A percentile compares a stretch with the other conserved stretches of the same genome.
These are phyloP conservation scores for Elsinoe australis DNA, from an alignment of 2,329 filamentous ascomycete genomes.

Conservation along the genomic window DNA sequence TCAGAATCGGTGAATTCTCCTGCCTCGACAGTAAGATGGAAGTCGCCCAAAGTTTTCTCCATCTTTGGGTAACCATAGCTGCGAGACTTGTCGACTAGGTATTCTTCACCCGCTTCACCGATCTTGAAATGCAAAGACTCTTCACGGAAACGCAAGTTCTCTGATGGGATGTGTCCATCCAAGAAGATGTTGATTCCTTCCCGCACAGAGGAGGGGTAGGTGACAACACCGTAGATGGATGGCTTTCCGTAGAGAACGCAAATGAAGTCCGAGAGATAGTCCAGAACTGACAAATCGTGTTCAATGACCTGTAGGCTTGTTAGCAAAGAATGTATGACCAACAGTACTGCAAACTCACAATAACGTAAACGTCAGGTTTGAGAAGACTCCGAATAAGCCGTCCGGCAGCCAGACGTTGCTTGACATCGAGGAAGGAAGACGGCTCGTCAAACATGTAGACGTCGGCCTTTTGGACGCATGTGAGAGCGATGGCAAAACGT, in stretches of 20 bases:
- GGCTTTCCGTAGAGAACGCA: conserved; percentile 95
- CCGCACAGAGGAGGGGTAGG: conserved; percentile 86
- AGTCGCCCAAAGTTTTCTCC: conserved; percentile 86
- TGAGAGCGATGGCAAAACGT: conserved; percentile 91
- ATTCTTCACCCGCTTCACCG: conserved; percentile 81
- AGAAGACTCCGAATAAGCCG: conserved; percentile 87
- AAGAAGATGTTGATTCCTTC: conserved; percentile 99
- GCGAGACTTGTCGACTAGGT: conserved; percentile 72
- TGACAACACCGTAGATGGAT: conserved; percentile 95
- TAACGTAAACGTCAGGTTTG: conserved; percentile 85
- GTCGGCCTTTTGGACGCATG: conserved; percentile 92
- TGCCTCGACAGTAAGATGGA: conserved; percentile 71
- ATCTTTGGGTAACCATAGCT: conserved; percentile 83
- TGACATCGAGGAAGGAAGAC: conserved; percentile 97
- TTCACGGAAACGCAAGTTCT: conserved; percentile 96
- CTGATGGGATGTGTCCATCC: conserved; percentile 93
- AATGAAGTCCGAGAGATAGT: conserved; percentile 97
- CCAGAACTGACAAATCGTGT: conserved; percentile 96
- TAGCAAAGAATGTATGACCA: no score
- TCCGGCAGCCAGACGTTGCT: conserved; percentile 90
- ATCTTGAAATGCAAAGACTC: conserved; percentile 95
- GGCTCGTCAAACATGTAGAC: conserved; percentile 99
- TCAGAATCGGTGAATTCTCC: conserved; percentile 96
- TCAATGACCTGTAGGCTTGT: no score
- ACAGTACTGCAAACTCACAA: no score